These are phyloP conservation scores for Breynia disticha DNA, from an alignment of 441 rosid genomes.

Conservation along the genomic window DNA sequence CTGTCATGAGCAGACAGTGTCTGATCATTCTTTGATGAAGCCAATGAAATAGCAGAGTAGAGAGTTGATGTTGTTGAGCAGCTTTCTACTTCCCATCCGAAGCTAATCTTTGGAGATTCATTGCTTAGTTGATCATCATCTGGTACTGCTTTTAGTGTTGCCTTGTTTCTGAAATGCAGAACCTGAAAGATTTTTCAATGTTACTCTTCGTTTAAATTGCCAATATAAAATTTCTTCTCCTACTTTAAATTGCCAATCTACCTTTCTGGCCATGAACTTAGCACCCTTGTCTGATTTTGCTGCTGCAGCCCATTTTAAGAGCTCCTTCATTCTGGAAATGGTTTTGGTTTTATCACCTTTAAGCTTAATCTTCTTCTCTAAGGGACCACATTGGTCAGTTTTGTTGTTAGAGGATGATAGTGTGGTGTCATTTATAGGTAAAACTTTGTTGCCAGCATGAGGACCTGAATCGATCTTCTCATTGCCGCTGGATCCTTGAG, in stretches of 20 bases:
- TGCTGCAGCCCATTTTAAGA: constrained; percentile 9
- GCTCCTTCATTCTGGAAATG: constrained; percentile 8
- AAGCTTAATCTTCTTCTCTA: background rate
- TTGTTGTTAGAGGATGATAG: background rate
- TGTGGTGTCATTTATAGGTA: constrained; percentile 33
- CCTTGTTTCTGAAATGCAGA: constrained; percentile 38
- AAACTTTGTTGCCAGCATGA: constrained; percentile 37
- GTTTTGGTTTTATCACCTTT: constrained; percentile 4
- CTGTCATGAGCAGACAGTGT: constrained; percentile 26
- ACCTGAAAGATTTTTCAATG: constrained; percentile 25
- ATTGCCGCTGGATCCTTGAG: constrained; percentile 13
- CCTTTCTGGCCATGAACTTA: constrained; percentile 6
- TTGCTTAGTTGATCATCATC: constrained; percentile 37
- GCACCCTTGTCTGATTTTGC: constrained; percentile 7
- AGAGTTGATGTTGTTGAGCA: constrained; percentile 42
- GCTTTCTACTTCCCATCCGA: constrained; percentile 74
- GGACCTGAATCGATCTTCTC: constrained; percentile 24
- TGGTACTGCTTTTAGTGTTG: constrained; percentile 36
- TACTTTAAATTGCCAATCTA: too few species aligned
- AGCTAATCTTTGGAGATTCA: constrained; percentile 63
- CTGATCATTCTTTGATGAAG: constrained; percentile 28
- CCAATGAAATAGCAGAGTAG: constrained; percentile 38
- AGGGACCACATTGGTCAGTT: background rate
- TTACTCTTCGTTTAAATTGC: too few species aligned
- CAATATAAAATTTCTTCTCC: too few species aligned